Conservation (phyloP, 208 protist genomes). For the Acanthamoeba sp. region DNA sequence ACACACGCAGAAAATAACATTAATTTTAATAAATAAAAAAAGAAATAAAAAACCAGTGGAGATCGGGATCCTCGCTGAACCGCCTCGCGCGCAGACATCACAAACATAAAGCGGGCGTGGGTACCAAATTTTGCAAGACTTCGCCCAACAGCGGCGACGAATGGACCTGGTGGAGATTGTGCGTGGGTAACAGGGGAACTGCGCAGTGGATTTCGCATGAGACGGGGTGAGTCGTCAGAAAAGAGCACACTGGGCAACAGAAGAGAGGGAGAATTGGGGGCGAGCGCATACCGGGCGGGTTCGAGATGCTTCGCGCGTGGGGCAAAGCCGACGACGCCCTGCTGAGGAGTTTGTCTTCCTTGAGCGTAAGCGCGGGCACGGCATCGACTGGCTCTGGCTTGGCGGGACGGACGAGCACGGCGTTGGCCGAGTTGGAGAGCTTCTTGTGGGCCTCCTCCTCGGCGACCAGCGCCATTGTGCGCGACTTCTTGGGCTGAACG, state of each 20-base stretch:
- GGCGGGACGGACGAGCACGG: neutral
- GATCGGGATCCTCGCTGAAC: no score
- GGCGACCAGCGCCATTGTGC: neutral
- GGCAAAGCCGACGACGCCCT: neutral
- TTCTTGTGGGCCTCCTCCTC: neutral
- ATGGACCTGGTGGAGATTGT: neutral
- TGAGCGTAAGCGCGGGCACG: neutral
- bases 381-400: neutral
- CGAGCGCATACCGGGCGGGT: neutral
- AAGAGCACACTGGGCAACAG: no score
- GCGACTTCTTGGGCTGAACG: constrained; percentile 19
- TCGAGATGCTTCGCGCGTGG: neutral
- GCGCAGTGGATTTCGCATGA: neutral
- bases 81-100: no score
- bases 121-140: constrained; percentile 13
- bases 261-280: neutral
- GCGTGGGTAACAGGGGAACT: neutral
- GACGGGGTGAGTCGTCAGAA: neutral
- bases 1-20: neutral
- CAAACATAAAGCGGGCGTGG: neutral
- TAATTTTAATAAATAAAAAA: no score
- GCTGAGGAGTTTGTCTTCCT: neutral
- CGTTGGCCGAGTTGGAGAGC: constrained; percentile 38
- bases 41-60: no score
- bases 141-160: constrained; percentile 9